Base-by-base conservation (phyloP, 139 green algal genomes). In the Nannochloris sp. region DNA sequence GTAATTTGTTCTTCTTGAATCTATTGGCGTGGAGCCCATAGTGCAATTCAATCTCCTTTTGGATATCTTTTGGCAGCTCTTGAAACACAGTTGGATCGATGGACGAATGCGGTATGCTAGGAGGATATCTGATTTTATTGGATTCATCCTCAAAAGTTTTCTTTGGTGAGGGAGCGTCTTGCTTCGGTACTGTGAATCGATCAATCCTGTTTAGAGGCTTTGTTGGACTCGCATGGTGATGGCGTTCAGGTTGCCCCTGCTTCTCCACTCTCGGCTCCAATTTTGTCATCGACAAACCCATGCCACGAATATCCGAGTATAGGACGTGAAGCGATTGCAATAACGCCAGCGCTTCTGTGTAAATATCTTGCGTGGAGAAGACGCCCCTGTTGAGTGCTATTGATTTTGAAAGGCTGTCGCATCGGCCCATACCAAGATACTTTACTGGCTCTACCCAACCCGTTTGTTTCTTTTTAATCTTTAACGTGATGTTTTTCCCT, bases 341-440 rank as follows among this genome's bases (percentile, higher is more conserved):
- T 67, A 96, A 70, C 6, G 11, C 48, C 48, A 55, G 27, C 5
- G 66, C 78, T 56, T 80, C 67, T 4, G 56, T 19, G 9, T 67
- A 64, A 15, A 93, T 40, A 5, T 87, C 80, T 2, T 48, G 44
- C 2, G 68, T 44, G 14, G 46, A 44, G 29, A 46, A 63, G 4
- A 61, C 79, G 46, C 61, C 68, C n/a, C 49, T 46, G 1, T 57
- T 21, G 27, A 87, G 46, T 2, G 62, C 85, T 12, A 73, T 55
- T 29, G 64, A 80, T 24, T 76, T 53, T 57, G 70, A 88, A 1
- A 90, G 44, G 67, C 79, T 93, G 80, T 97, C 86, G 62, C 92
- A 97, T 5, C 60, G 34, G 11, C 92, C 92, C 63, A 90, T 84
- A 3, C 92, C 92, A 67, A 98, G 74, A 67, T 90, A 95, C 74